Conservation (phyloP, 345 rosid species). For the Odontarrhena argentea region DNA sequence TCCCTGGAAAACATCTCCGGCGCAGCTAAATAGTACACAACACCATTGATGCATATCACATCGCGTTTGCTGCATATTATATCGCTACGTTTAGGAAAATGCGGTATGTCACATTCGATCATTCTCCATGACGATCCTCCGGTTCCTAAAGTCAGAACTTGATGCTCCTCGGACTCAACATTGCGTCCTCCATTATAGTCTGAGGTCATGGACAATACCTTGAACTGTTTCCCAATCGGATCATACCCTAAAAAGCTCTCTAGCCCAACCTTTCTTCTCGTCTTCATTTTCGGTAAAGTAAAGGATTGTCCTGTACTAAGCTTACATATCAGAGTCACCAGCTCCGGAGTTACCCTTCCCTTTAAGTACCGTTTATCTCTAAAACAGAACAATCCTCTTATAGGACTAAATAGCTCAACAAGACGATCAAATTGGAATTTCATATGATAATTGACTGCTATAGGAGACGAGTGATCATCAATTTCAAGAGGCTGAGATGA, state of each 20-base stretch:
- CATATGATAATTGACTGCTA: not conserved
- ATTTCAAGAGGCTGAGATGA: not conserved
- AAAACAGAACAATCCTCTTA: not conserved
- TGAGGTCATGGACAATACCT: conserved; percentile 6
- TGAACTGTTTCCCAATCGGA: not conserved
- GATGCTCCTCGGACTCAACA: not conserved
- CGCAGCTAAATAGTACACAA: not conserved
- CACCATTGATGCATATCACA: conserved; percentile 9
- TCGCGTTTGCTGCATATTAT: no score
- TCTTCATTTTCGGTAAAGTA: not conserved
- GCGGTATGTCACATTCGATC: conserved; percentile 7
- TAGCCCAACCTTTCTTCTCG: not conserved
- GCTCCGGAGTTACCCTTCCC: not conserved
- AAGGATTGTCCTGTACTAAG: conserved; percentile 11
- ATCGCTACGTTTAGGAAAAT: not conserved
- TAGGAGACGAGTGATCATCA: not conserved
- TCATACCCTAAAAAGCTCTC: not conserved
- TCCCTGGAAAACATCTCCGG: not conserved
- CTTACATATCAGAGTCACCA: not conserved
- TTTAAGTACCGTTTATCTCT: not conserved
- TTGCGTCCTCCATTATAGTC: not conserved
- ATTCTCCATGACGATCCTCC: not conserved
- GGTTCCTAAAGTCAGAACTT: conserved; percentile 10
- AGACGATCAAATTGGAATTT: not conserved
- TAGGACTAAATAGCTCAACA: not conserved